Evolutionary conservation across 2,329 filamentous ascomycete genomes (phyloP).

Genomic region (Metarhizium sp.): DNA sequence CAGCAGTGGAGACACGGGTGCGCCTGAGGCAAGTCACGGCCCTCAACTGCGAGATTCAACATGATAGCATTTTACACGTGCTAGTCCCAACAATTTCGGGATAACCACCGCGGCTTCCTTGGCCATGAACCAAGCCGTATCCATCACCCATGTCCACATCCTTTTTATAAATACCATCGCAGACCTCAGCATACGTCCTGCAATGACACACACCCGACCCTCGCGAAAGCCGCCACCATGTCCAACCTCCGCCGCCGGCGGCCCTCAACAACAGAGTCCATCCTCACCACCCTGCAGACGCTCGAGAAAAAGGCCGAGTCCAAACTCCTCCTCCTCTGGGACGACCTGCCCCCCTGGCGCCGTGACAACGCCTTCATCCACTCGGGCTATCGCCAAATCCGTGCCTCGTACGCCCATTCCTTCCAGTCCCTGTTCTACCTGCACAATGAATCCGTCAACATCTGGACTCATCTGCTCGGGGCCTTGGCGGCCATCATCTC

Average conservation of each 20-base stretch:
- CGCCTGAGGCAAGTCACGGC: no score
- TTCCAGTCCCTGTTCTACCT: constrained; percentile 40
- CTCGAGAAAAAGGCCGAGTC: constrained; percentile 31
- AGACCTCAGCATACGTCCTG: background rate
- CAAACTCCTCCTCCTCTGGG: constrained; percentile 42
- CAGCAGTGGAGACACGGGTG: background rate
- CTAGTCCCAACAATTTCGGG: constrained; percentile 7
- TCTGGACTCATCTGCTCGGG: constrained; percentile 57
- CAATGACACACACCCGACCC: background rate
- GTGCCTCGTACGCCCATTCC: constrained; percentile 36
- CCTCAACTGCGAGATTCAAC: background rate
- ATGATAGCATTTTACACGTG: background rate
- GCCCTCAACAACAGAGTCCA: constrained; percentile 14
- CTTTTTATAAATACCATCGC: background rate
- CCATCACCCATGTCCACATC: background rate
- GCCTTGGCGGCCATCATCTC: constrained; percentile 46
- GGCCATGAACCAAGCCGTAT: constrained; percentile 1
- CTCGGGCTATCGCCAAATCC: constrained; percentile 42
- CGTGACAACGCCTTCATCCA: constrained; percentile 50
- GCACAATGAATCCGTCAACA: constrained; percentile 56
- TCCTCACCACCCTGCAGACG: constrained; percentile 17
- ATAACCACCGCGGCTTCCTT: background rate
- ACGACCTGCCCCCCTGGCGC: constrained; percentile 49
- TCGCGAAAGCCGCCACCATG: background rate
- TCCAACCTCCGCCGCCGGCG: constrained; percentile 17